phyloP scores from a whole-genome alignment of 1,139 yeast species.

The Zygoascus sp. region DNA sequence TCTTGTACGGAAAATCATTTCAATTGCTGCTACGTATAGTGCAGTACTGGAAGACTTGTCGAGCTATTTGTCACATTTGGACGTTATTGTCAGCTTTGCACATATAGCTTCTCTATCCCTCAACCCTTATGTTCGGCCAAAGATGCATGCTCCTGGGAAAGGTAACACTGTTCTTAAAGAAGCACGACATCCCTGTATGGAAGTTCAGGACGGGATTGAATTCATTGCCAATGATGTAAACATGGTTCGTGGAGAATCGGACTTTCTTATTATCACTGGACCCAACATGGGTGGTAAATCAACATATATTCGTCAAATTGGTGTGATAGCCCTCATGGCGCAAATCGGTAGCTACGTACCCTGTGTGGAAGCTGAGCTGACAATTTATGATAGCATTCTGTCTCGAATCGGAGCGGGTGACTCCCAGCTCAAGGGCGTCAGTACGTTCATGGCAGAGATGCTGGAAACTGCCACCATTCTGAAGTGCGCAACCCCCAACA shows the following conservation, averaged over 20 bases:
- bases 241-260: constrained; percentile 47
- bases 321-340: constrained; percentile 82
- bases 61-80: constrained; percentile 63
- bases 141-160: constrained; percentile 47
- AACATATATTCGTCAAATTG: constrained; percentile 87
- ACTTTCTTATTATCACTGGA: constrained; percentile 85
- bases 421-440: constrained; percentile 91
- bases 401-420: constrained; percentile 99
- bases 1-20: constrained; percentile 75
- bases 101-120: constrained; percentile 83
- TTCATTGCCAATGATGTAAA: constrained; percentile 84
- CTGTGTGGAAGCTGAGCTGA: constrained; percentile 63
- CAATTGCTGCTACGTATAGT: constrained; percentile 73
- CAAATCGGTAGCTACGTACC: constrained; percentile 95
- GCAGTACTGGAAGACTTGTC: constrained; percentile 70
- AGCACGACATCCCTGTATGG: constrained; percentile 92
- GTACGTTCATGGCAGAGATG: constrained; percentile 98
- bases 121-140: constrained; percentile 72
- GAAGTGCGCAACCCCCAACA: constrained; percentile 77
- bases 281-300: constrained; percentile 99
- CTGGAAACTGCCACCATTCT: constrained; percentile 89
- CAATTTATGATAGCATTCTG: constrained; percentile 83
- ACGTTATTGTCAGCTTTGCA: constrained; percentile 81
- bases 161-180: constrained; percentile 58
- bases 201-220: constrained; percentile 79